Percentiles rank a stretch among this genome's conserved stretches.
Evolutionary conservation across 305 asterid species (phyloP).

Genomic region (Solanum aculeatissimum): DNA sequence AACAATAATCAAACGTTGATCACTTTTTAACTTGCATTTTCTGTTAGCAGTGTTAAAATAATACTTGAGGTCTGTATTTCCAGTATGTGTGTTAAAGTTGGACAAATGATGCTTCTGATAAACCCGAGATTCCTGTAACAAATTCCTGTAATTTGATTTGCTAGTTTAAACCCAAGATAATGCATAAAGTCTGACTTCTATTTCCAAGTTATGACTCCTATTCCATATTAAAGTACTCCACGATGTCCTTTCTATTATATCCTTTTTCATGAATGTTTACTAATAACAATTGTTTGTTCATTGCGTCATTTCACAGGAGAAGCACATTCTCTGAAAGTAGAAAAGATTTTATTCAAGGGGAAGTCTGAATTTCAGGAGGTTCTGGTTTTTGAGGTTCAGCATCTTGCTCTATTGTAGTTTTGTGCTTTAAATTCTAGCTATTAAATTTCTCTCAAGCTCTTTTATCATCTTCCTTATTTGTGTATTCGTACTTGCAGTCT

Average conservation of each 20-base stretch:
- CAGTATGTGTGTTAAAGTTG: background rate
- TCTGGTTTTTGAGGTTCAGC: slow-evolving; percentile 79
- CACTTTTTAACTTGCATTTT: background rate
- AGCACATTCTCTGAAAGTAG: slow-evolving; percentile 84
- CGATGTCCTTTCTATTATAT: background rate
- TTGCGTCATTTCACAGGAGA: slow-evolving; percentile 40
- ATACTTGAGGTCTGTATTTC: background rate
- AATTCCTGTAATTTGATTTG: background rate
- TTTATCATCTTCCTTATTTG: background rate
- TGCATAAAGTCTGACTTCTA: background rate
- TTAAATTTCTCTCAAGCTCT: background rate
- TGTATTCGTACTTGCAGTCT: slow-evolving; percentile 40
- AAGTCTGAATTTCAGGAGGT: slow-evolving; percentile 85
- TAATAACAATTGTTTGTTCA: background rate
- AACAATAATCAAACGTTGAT: background rate
- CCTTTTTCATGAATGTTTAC: background rate
- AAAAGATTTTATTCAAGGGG: slow-evolving; percentile 64
- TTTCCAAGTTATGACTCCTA: background rate
- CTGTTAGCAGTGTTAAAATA: background rate
- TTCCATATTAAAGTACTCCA: background rate
- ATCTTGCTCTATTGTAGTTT: slow-evolving; percentile 1
- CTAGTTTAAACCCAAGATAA: background rate
- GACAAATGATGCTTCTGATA: background rate
- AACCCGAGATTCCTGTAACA: background rate
- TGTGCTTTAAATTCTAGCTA: background rate